Evolutionary conservation across 768 basidiomycete species (phyloP).

Genomic region (Amanita pallidorosea): DNA sequence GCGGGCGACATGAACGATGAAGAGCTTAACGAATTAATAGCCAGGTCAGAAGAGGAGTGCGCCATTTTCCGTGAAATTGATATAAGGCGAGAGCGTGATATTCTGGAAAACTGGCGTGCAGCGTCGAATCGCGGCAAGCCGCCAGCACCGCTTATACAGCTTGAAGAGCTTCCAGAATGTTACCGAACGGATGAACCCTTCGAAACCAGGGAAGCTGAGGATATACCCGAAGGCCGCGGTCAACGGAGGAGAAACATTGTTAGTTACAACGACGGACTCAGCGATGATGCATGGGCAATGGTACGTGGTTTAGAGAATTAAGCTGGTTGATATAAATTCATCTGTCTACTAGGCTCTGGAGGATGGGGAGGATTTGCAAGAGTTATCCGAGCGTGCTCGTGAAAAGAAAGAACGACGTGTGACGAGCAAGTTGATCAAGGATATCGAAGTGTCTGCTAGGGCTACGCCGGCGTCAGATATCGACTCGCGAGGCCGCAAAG

Average conservation of each 20-base stretch:
- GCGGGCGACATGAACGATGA: constrained; percentile 90
- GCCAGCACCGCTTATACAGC: constrained; percentile 65
- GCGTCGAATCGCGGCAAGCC: constrained; percentile 70
- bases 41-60: constrained; percentile 74
- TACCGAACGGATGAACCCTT: constrained; percentile 83
- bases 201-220: constrained; percentile 49
- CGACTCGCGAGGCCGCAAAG: constrained; percentile 49
- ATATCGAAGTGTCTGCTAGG: constrained; percentile 48
- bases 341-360: constrained; percentile 42
- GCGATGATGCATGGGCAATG: constrained; percentile 90
- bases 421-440: constrained; percentile 47
- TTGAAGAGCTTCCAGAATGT: constrained; percentile 87
- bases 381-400: constrained; percentile 53
- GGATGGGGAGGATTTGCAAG: constrained; percentile 72
- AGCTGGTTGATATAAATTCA: neutral
- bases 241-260: constrained; percentile 77
- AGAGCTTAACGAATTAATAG: constrained; percentile 87
- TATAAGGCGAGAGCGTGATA: constrained; percentile 60
- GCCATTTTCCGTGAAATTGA: constrained; percentile 78
- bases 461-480: constrained; percentile 57
- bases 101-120: constrained; percentile 55
- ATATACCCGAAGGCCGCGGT: constrained; percentile 70
- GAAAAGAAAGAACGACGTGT: constrained; percentile 57
- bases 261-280: constrained; percentile 88
- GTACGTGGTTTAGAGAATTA: constrained; percentile 26